These are phyloP conservation scores for Lophium mytilinum DNA, from an alignment of 495 filamentous ascomycete genomes.

Conservation along the genomic window DNA sequence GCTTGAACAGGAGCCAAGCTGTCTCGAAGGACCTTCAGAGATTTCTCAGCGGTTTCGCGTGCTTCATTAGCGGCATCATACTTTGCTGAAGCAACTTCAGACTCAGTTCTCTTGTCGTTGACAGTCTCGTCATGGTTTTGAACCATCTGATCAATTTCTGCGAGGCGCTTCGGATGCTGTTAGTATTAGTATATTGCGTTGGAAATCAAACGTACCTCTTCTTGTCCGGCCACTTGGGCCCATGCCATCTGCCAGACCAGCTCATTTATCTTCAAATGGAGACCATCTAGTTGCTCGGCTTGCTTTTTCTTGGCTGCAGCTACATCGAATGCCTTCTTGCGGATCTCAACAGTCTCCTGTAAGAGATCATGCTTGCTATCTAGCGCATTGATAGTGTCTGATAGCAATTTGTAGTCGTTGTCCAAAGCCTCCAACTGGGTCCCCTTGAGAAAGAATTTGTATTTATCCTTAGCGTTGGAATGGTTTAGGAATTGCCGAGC, in stretches of 20 bases:
- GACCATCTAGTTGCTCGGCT: slow-evolving; percentile 35
- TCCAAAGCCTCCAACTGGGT: slow-evolving; percentile 90
- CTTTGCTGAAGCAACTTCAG: slow-evolving; percentile 32
- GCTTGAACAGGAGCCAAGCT: slow-evolving; percentile 37
- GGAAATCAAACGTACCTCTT: slow-evolving; percentile 17
- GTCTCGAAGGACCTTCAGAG: slow-evolving; percentile 29
- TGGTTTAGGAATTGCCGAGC: slow-evolving; percentile 87
- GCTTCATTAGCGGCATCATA: slow-evolving; percentile 41
- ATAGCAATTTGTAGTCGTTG: slow-evolving; percentile 78
- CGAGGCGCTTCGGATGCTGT: slow-evolving; percentile 19
- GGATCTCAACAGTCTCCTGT: slow-evolving; percentile 41
- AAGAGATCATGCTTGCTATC: slow-evolving; percentile 47
- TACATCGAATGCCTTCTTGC: slow-evolving; percentile 35
- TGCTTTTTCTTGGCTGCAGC: slow-evolving; percentile 41
- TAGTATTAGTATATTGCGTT: slow-evolving; percentile 11
- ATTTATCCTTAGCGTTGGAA: slow-evolving; percentile 75
- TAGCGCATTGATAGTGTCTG: slow-evolving; percentile 60
- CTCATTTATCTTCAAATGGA: slow-evolving; percentile 17
- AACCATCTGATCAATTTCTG: slow-evolving; percentile 36
- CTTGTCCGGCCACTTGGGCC: slow-evolving; percentile 35
- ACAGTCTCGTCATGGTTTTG: slow-evolving; percentile 39
- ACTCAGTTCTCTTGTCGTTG: slow-evolving; percentile 35
- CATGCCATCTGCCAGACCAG: slow-evolving; percentile 30
- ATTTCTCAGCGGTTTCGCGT: slow-evolving; percentile 22
- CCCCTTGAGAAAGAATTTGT: slow-evolving; percentile 93